Percentiles rank a stretch among this genome's conserved stretches.
phyloP scores from a whole-genome alignment of 2,329 filamentous ascomycete species.

The Aspergillus tanneri region DNA sequence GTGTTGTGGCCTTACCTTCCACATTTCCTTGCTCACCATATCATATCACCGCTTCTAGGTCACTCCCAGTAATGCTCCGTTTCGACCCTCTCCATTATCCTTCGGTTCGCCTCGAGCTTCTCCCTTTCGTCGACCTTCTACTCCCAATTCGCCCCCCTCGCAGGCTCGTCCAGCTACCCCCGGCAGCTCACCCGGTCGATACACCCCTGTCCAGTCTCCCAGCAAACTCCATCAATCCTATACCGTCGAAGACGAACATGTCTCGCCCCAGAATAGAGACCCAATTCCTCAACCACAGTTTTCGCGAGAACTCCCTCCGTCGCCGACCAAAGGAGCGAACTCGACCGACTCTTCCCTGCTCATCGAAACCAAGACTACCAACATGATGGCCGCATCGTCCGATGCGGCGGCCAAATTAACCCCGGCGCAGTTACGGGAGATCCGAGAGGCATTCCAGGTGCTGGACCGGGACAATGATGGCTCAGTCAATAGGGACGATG shows the following conservation, averaged over 20 bases:
- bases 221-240: constrained; percentile 50
- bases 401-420: constrained; percentile 58
- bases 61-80: constrained; percentile 57
- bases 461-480: constrained; percentile 88
- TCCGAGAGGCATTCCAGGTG: constrained; percentile 91
- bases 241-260: constrained; percentile 44
- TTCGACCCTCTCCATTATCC: constrained; percentile 70
- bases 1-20: neutral
- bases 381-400: constrained; percentile 24
- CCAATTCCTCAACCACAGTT: constrained; percentile 37
- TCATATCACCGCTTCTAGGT: constrained; percentile 23
- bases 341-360: constrained; percentile 30
- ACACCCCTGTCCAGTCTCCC: constrained; percentile 46
- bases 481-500: constrained; percentile 74
- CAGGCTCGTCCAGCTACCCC: constrained; percentile 50
- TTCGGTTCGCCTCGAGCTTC: constrained; percentile 70
- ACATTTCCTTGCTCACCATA: constrained; percentile 1
- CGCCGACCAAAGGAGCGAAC: constrained; percentile 39
- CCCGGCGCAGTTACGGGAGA: constrained; percentile 76
- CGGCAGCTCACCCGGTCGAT: constrained; percentile 46
- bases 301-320: constrained; percentile 39
- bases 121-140: constrained; percentile 66
- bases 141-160: constrained; percentile 61
- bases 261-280: constrained; percentile 28
- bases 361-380: constrained; percentile 25